Evolutionary conservation across 306 rosid genomes (phyloP).

Genomic region (Cicer judaicum): DNA sequence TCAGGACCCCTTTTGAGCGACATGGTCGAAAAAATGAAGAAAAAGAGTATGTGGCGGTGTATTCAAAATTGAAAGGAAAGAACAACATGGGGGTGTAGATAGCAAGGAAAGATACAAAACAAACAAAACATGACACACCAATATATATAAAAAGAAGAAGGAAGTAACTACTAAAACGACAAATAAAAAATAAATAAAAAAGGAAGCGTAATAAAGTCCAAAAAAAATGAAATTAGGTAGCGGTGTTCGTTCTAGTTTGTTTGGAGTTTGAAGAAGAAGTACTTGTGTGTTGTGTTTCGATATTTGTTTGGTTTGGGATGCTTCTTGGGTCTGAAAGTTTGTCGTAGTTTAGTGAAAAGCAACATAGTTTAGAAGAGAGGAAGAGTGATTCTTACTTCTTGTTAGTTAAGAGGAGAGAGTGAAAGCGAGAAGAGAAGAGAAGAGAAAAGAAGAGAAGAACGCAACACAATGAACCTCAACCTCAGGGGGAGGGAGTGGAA

Average conservation of each 20-base stretch:
- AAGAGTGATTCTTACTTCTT: conserved; percentile 21
- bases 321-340: conserved; percentile 47
- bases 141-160: background rate
- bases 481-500: conserved; percentile 4
- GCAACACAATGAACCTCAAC: background rate
- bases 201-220: background rate
- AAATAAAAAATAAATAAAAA: background rate
- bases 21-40: conserved; percentile 48
- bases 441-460: background rate
- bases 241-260: background rate
- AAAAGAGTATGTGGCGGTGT: background rate
- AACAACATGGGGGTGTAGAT: conserved; percentile 21
- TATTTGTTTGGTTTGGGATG: conserved; percentile 67
- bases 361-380: background rate
- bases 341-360: conserved; percentile 25
- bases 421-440: conserved; percentile 24
- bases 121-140: background rate
- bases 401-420: background rate
- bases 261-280: background rate
- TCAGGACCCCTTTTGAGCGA: conserved; percentile 86
- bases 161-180: conserved; percentile 10
- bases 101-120: conserved; percentile 1
- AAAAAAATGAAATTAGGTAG: background rate
- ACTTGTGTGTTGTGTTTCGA: conserved; percentile 30
- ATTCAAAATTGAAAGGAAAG: background rate